Base-by-base conservation (phyloP, 179 eudicot species). In the Beta corolliflora region DNA sequence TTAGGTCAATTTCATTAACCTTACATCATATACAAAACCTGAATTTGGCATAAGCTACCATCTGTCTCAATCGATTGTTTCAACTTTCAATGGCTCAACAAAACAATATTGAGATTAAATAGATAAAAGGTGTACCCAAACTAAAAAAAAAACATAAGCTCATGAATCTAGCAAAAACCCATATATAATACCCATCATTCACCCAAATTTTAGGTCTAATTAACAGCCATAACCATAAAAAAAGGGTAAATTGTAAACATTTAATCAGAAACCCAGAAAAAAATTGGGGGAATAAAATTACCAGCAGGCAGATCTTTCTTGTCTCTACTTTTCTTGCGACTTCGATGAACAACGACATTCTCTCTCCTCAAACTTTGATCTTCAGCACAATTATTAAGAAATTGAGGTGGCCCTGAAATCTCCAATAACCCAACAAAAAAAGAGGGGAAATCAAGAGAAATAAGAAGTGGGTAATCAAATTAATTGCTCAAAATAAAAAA, bases 281-380 rank as follows among this genome's bases (percentile, higher is more conserved):
- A 63, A 25, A 44, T 59, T 11, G 9, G 2, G n/a, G 13, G 13
- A 12, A 75, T 13, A 19, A 44, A 19, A 44, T 21, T 88, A 95
- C 98, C 97, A 53, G 93, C 78, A 58, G 98, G 98, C 68, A 93
- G 73, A 83, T 91, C 93, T 71, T 87, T 90, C 83, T 90, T 94
- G 64, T 92, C 91, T 83, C 80, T 86, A 36, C 86, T 88, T 45
- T 80, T 82, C 45, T 85, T 87, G 72, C 90, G 89, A 70, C 93
- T 82, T 11, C 93, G 91, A 73, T 90, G 92, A 65, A 79, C 87
- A 63, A 73, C 88, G n/a, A 80, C 85, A 36, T 5, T 77, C 4
- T 80, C 89, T 64, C 77, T 86, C 54, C 46, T 81, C 18, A 69
- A 64, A 25, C 69, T 76, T 50, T 44, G 89, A 77, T 75, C 85